A percentile compares a stretch with the other conserved stretches of the same genome.
Conservation (phyloP, 202 grass and related monocot species). For the Musa balbisiana region DNA sequence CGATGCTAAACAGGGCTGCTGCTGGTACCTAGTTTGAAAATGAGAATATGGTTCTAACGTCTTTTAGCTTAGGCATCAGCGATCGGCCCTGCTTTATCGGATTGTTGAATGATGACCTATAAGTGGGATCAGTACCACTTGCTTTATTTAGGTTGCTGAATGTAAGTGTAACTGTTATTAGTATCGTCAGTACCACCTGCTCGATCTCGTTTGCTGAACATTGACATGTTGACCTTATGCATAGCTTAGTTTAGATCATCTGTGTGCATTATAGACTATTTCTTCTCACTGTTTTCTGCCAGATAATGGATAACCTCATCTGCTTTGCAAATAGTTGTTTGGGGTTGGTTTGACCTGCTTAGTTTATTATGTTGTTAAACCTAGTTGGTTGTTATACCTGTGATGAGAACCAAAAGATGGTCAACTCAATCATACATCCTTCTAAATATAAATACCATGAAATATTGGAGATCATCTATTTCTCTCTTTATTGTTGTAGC, state of each 20-base stretch:
- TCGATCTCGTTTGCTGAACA: not conserved
- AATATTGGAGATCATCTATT: not conserved
- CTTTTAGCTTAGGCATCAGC: conserved; percentile 9
- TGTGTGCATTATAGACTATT: not conserved
- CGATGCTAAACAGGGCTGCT: conserved; percentile 29
- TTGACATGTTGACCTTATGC: not conserved
- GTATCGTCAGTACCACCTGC: not conserved
- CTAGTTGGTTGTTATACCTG: not conserved
- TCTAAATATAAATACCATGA: not conserved
- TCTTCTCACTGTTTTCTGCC: not conserved
- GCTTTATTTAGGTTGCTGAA: not conserved
- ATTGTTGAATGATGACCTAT: not conserved
- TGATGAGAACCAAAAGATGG: not conserved
- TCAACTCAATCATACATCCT: no score
- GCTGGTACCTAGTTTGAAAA: conserved; percentile 18
- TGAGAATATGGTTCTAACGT: conserved; percentile 14
- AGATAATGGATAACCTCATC: not conserved
- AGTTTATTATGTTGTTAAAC: not conserved
- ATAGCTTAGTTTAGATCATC: not conserved
- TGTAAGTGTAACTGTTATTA: not conserved
- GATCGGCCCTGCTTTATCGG: not conserved
- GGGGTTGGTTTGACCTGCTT: not conserved
- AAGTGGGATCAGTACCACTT: not conserved
- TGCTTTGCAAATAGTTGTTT: not conserved
- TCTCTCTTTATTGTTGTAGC: not conserved